Evolutionary conservation across 768 basidiomycete species (phyloP).

Genomic region (Leucosporidium creatinivorum): DNA sequence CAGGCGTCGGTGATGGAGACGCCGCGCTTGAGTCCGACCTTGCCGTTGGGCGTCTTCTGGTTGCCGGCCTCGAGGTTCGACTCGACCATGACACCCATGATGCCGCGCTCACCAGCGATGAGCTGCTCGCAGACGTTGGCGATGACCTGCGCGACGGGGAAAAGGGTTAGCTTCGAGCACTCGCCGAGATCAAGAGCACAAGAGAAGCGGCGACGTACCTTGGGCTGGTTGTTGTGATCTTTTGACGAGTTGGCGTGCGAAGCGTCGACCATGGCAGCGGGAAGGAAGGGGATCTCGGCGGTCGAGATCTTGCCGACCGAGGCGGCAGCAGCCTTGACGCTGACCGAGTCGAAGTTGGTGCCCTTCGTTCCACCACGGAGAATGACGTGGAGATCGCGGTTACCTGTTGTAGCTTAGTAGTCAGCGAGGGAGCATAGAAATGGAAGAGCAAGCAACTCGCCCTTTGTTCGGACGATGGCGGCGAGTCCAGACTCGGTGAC

Average conservation of each 20-base stretch:
- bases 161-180: constrained; percentile 7
- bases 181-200: constrained; percentile 9
- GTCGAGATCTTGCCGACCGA: constrained; percentile 56
- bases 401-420: constrained; percentile 47
- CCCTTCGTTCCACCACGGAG: constrained; percentile 86
- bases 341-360: constrained; percentile 73
- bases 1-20: constrained; percentile 90
- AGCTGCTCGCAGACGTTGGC: constrained; percentile 68
- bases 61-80: constrained; percentile 83
- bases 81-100: constrained; percentile 97
- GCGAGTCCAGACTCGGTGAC: constrained; percentile 57
- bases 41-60: constrained; percentile 69
- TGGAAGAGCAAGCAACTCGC: background rate
- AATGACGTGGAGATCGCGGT: constrained; percentile 86
- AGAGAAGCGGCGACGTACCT: constrained; percentile 38
- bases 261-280: constrained; percentile 83
- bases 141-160: constrained; percentile 47
- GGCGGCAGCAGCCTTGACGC: constrained; percentile 58
- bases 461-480: constrained; percentile 59
- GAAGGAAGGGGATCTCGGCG: constrained; percentile 43
- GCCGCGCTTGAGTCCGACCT: constrained; percentile 29
- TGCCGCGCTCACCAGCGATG: constrained; percentile 54
- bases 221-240: constrained; percentile 85
- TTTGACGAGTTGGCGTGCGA: constrained; percentile 93
- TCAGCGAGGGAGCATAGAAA: background rate